Percentiles rank a stretch among this genome's conserved stretches.
Conservation (phyloP, 306 rosid species). For the Prunus padus region DNA sequence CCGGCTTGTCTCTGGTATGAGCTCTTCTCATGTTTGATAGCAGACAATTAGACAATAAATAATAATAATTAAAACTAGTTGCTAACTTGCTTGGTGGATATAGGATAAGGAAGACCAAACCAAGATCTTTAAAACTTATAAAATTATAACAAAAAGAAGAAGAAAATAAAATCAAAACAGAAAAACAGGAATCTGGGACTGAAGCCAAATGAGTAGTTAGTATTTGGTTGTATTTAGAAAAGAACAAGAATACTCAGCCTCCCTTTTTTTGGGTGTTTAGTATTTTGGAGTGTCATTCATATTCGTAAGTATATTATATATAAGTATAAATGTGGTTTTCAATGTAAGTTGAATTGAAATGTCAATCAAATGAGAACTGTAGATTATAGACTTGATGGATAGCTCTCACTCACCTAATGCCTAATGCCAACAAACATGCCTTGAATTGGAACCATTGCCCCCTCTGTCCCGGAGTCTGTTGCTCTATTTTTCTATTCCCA, state of each 20-base stretch:
- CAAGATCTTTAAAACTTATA: neutral
- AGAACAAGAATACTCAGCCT: neutral
- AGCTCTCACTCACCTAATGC: slow-evolving; percentile 24
- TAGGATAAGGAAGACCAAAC: slow-evolving; percentile 9
- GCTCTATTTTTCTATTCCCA: neutral
- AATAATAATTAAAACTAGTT: neutral
- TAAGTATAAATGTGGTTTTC: neutral
- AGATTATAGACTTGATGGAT: slow-evolving; percentile 21
- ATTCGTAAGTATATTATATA: neutral
- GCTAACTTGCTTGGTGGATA: slow-evolving; percentile 7
- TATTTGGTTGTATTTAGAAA: neutral
- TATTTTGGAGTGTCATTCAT: neutral
- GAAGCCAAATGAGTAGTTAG: neutral
- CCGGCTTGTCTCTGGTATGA: slow-evolving; percentile 35
- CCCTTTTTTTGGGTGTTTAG: neutral
- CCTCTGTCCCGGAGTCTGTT: neutral
- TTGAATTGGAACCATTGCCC: neutral
- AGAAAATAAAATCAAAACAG: neutral
- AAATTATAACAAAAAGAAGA: neutral
- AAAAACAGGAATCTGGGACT: neutral
- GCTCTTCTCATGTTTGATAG: slow-evolving; percentile 20
- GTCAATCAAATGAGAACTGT: slow-evolving; percentile 16
- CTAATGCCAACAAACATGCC: slow-evolving; percentile 8
- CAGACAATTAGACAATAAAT: neutral
- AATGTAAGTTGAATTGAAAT: slow-evolving; percentile 4